phyloP scores from a whole-genome alignment of 495 filamentous ascomycete genomes.

The Penicillium manginii region DNA sequence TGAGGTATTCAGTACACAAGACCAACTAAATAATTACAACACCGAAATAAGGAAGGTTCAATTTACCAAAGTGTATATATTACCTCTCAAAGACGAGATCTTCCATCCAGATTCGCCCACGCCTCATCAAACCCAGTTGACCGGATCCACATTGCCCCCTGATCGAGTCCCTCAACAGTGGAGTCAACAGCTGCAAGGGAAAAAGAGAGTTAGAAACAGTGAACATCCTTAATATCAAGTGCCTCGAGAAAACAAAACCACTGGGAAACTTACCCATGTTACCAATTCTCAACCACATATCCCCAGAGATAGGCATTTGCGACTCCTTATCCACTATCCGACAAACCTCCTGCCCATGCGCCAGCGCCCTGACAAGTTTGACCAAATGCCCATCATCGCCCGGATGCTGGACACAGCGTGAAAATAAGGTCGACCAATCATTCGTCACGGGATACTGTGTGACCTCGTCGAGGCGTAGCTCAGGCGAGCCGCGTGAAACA shows the following conservation, averaged over 20 bases:
- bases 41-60: not conserved
- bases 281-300: conserved; percentile 72
- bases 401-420: conserved; percentile 51
- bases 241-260: conserved; percentile 31
- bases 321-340: conserved; percentile 42
- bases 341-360: conserved; percentile 56
- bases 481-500: conserved; percentile 59
- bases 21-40: not conserved
- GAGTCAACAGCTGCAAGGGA: conserved; percentile 36
- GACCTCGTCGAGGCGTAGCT: conserved; percentile 59
- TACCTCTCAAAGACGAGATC: conserved; percentile 25
- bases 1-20: not conserved
- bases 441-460: conserved; percentile 45
- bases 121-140: conserved; percentile 44
- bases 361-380: conserved; percentile 73
- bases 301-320: conserved; percentile 59
- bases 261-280: conserved; percentile 55
- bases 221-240: no score
- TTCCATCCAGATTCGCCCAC: conserved; percentile 33
- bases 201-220: conserved; percentile 49
- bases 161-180: conserved; percentile 20
- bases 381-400: conserved; percentile 79
- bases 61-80: not conserved
- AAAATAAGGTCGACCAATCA: conserved; percentile 60
- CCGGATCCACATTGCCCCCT: conserved; percentile 35